Conservation (phyloP, 768 basidiomycete species). For the Suillus lakei region DNA sequence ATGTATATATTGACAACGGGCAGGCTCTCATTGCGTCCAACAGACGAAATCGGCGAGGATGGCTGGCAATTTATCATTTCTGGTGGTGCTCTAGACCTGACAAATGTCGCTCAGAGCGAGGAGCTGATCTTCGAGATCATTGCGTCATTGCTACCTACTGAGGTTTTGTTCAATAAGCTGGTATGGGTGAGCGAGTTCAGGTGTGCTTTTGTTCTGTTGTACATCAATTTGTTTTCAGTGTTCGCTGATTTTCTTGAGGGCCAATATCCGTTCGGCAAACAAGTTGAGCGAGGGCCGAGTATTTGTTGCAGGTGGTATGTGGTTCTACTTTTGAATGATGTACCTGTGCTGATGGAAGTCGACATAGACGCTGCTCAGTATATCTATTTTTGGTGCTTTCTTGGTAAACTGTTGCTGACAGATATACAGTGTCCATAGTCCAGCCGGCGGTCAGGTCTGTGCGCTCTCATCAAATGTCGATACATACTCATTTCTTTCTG, state of each 20-base stretch:
- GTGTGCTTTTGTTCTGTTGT: constrained; percentile 21
- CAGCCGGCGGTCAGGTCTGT: background rate
- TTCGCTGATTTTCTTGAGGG: background rate
- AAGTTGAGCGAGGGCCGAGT: background rate
- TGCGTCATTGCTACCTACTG: constrained; percentile 17
- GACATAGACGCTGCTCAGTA: background rate
- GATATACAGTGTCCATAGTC: background rate
- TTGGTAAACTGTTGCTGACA: background rate
- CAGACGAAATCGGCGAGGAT: constrained; percentile 27
- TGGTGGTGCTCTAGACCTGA: constrained; percentile 13
- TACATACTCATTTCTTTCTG: background rate
- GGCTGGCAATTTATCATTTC: constrained; percentile 24
- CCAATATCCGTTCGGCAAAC: background rate
- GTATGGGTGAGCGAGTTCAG: constrained; percentile 31
- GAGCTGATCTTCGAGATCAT: constrained; percentile 37
- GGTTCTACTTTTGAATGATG: background rate
- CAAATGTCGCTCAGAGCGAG: constrained; percentile 20
- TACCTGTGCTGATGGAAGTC: background rate
- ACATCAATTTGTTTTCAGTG: background rate
- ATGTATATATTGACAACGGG: background rate
- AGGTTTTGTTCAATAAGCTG: constrained; percentile 32
- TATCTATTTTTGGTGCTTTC: background rate
- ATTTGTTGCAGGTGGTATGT: background rate
- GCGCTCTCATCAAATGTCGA: background rate
- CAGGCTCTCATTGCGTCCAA: constrained; percentile 18